phyloP scores from a whole-genome alignment of 2,329 filamentous ascomycete genomes.

The Lojkania enalia region DNA sequence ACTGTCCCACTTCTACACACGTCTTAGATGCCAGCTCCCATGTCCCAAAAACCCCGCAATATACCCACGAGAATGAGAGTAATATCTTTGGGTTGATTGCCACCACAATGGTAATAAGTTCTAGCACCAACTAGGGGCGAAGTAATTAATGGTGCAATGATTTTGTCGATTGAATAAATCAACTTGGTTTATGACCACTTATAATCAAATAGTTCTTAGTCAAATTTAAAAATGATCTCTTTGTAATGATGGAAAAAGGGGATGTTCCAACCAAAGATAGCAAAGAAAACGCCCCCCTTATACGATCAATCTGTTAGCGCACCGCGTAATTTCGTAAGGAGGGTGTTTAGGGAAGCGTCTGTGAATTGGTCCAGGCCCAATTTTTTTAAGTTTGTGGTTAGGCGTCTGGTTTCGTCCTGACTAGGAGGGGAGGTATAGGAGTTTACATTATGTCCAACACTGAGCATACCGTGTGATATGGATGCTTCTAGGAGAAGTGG shows the following conservation, averaged over 20 bases:
- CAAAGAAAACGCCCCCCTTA: conserved; percentile 42
- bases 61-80: conserved; percentile 27
- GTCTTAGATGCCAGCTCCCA: conserved; percentile 14
- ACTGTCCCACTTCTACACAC: not conserved
- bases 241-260: not conserved
- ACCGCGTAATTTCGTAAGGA: conserved; percentile 32
- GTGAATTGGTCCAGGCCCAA: conserved; percentile 41
- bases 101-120: conserved; percentile 23
- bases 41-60: conserved; percentile 30
- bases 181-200: conserved; percentile 39
- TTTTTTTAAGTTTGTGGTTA: conserved; percentile 24
- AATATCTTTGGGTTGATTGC: conserved; percentile 29
- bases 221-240: not conserved
- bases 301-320: conserved; percentile 43
- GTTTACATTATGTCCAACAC: conserved; percentile 39
- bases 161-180: conserved; percentile 37
- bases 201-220: conserved; percentile 39
- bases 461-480: conserved; percentile 34
- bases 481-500: conserved; percentile 35
- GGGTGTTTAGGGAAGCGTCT: conserved; percentile 33
- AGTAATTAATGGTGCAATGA: conserved; percentile 33
- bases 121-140: conserved; percentile 31
- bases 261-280: conserved; percentile 32
- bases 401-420: not conserved
- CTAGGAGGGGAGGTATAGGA: not conserved